A percentile compares a stretch with the other conserved stretches of the same genome.
Conservation (phyloP, 805 yeast species). For the Candida odintsovae region DNA sequence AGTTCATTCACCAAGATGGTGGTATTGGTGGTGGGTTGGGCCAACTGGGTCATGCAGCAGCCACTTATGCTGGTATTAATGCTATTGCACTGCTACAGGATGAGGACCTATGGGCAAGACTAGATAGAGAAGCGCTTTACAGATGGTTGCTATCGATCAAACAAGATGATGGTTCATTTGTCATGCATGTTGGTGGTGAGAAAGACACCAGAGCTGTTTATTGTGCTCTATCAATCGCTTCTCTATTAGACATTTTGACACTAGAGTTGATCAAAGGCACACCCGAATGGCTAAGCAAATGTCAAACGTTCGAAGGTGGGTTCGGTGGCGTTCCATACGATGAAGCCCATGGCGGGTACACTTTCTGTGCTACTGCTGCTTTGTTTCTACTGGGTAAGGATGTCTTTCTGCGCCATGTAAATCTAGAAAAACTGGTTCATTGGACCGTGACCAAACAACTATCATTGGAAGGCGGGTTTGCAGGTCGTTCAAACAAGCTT, state of each 20-base stretch:
- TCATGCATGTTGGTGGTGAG: conserved; percentile 76
- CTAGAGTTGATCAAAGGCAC: conserved; percentile 50
- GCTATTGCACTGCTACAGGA: conserved; percentile 51
- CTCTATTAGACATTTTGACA: conserved; percentile 57
- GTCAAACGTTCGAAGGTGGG: conserved; percentile 96
- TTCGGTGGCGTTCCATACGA: conserved; percentile 75
- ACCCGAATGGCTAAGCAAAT: conserved; percentile 52
- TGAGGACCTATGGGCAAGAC: conserved; percentile 32
- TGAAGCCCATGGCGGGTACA: conserved; percentile 97
- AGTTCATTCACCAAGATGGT: conserved; percentile 34
- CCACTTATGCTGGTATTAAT: conserved; percentile 72
- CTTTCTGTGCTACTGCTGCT: conserved; percentile 81
- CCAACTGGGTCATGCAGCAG: conserved; percentile 80
- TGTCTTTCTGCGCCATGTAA: conserved; percentile 29
- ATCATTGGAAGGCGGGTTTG: conserved; percentile 75
- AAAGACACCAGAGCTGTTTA: conserved; percentile 80
- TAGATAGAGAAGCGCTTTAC: conserved; percentile 45
- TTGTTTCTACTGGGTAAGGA: conserved; percentile 39
- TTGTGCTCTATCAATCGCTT: conserved; percentile 74
- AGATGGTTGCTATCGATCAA: conserved; percentile 65
- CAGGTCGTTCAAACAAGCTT: conserved; percentile 86
- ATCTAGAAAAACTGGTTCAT: conserved; percentile 43
- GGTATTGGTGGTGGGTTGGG: conserved; percentile 86
- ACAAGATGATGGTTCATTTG: conserved; percentile 66
- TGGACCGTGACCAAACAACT: conserved; percentile 76